Conservation (phyloP, 306 rosid genomes). For the Oemleria cerasiformis region DNA sequence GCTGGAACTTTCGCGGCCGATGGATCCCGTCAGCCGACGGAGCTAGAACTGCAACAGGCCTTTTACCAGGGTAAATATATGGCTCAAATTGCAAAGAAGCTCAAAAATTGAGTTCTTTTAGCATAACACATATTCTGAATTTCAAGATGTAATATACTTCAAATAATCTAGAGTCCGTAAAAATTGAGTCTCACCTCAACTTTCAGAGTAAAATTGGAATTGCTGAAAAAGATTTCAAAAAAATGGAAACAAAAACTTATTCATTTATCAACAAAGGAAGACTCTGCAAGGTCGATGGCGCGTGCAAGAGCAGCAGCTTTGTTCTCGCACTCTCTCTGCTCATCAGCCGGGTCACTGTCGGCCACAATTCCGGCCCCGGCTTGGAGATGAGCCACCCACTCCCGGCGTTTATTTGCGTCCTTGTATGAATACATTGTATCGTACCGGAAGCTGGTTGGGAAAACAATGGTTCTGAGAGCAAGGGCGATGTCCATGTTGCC, state of each 20-base stretch:
- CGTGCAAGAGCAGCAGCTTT: conserved; percentile 94
- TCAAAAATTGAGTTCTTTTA: conserved; percentile 34
- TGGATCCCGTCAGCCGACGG: conserved; percentile 82
- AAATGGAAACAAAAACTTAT: background rate
- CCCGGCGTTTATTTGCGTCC: conserved; percentile 66
- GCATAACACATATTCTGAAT: background rate
- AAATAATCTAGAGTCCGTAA: background rate
- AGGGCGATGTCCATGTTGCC: conserved; percentile 96
- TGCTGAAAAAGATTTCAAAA: background rate
- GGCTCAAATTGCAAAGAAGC: conserved; percentile 67
- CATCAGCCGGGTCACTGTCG: conserved; percentile 86
- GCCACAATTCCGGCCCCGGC: conserved; percentile 98
- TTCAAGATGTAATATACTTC: background rate
- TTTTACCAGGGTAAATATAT: conserved; percentile 81
- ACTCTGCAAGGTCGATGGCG: conserved; percentile 95
- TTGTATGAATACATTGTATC: conserved; percentile 86
- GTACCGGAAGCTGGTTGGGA: conserved; percentile 70
- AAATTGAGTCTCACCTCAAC: background rate
- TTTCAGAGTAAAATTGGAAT: background rate
- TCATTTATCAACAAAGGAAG: conserved; percentile 64
- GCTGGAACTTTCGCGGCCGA: conserved; percentile 91
- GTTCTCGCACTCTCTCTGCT: conserved; percentile 93
- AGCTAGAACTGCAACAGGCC: conserved; percentile 75
- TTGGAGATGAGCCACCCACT: conserved; percentile 93
- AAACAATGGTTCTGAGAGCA: conserved; percentile 82